phyloP scores from a whole-genome alignment of 2,329 filamentous ascomycete genomes.

The Orbilia ellipsospora region DNA sequence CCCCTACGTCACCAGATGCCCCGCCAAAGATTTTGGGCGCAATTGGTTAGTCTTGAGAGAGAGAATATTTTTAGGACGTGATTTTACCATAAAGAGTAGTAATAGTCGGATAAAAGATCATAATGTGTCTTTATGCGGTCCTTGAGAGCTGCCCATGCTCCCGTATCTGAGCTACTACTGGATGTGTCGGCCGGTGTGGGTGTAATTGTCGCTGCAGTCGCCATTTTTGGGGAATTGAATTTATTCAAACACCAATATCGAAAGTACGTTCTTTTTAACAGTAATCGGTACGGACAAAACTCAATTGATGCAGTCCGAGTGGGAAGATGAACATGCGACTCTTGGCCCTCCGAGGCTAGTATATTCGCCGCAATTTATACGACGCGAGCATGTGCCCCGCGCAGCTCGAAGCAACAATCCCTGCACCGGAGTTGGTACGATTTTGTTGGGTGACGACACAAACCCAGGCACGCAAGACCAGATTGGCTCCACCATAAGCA shows the following conservation, averaged over 20 bases:
- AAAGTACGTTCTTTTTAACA: no score
- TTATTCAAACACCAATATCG: background rate
- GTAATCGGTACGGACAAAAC: no score
- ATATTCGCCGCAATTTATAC: background rate
- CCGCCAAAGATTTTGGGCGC: slow-evolving; percentile 6
- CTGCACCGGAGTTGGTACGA: background rate
- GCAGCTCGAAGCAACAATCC: slow-evolving; percentile 7
- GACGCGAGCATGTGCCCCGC: background rate
- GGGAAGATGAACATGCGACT: no score
- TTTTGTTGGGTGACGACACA: background rate
- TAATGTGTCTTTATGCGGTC: slow-evolving; percentile 72
- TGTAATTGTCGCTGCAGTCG: slow-evolving; percentile 19
- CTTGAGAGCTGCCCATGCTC: slow-evolving; percentile 63
- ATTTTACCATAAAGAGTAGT: slow-evolving; percentile 70
- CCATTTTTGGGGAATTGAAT: background rate
- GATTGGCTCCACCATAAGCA: slow-evolving; percentile 11
- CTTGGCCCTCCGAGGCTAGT: no score
- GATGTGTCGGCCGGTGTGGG: slow-evolving; percentile 4
- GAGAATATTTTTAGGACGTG: no score
- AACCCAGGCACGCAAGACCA: no score
- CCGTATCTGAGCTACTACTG: slow-evolving; percentile 4
- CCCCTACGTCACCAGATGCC: slow-evolving; percentile 64
- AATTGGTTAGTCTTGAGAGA: no score
- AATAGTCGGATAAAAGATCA: slow-evolving; percentile 72
- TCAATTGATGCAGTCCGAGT: no score